A percentile compares a stretch with the other conserved stretches of the same genome.
Evolutionary conservation across 441 rosid genomes (phyloP).

Genomic region (Erysimum cheiri): DNA sequence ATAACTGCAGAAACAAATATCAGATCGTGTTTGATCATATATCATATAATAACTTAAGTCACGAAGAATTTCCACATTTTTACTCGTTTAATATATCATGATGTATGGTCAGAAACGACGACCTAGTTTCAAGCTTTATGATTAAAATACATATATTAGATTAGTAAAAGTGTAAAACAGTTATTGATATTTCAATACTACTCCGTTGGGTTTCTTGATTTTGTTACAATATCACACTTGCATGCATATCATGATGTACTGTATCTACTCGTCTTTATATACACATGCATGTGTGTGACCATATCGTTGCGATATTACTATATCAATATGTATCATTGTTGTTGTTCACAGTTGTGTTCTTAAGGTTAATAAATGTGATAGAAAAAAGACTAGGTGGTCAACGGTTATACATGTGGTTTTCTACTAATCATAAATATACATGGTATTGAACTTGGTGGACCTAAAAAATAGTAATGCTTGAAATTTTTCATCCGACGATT

Average conservation of each 20-base stretch:
- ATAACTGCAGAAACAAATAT: slow-evolving; percentile 1
- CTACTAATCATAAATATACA: slow-evolving; percentile 16
- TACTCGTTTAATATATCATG: slow-evolving; percentile 24
- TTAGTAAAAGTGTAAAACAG: slow-evolving; percentile 6
- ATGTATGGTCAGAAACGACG: slow-evolving; percentile 24
- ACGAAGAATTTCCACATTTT: slow-evolving; percentile 11
- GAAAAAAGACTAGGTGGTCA: neutral
- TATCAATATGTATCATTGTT: neutral
- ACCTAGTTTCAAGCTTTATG: slow-evolving; percentile 9
- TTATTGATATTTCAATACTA: slow-evolving; percentile 1
- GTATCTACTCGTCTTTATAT: slow-evolving; percentile 19
- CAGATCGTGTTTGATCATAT: slow-evolving; percentile 12
- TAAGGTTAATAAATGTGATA: neutral
- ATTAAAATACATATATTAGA: slow-evolving; percentile 6
- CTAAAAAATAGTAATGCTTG: neutral
- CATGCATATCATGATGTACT: slow-evolving; percentile 1
- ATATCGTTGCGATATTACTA: slow-evolving; percentile 4
- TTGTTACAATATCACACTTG: slow-evolving; percentile 3
- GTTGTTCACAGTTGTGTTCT: neutral
- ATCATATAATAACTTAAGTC: slow-evolving; percentile 21
- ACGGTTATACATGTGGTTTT: neutral
- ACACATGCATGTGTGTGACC: slow-evolving; percentile 19
- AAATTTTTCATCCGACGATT: neutral
- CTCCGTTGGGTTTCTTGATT: slow-evolving; percentile 21
- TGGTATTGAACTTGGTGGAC: slow-evolving; percentile 18